phyloP scores from a whole-genome alignment of 257 asterid species.

The Fraxinus anomala region DNA sequence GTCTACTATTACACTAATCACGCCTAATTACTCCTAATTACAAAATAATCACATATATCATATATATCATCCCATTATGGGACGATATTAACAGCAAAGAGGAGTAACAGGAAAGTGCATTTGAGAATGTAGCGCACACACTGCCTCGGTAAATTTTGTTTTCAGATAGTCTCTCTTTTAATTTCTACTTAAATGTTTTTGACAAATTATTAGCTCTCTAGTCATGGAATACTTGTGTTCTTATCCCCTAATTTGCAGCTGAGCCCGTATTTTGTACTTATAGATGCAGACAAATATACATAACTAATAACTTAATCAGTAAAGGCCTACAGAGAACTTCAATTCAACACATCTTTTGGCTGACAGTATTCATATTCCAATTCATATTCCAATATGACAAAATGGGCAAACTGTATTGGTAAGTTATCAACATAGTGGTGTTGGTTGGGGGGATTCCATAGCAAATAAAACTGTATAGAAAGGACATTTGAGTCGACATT shows the following conservation, averaged over 20 bases:
- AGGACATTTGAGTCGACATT: not conserved
- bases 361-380: not conserved
- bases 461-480: slow-evolving; percentile 1
- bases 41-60: too few relatives aligned
- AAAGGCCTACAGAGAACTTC: not conserved
- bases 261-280: too few relatives aligned
- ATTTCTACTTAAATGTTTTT: too few relatives aligned
- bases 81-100: not conserved
- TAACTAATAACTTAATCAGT: too few relatives aligned
- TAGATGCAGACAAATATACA: too few relatives aligned
- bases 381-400: not conserved
- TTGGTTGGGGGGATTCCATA: not conserved
- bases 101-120: slow-evolving; percentile 25
- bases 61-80: too few relatives aligned
- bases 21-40: too few relatives aligned
- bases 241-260: too few relatives aligned
- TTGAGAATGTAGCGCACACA: slow-evolving; percentile 51
- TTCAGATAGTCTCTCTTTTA: not conserved
- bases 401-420: not conserved
- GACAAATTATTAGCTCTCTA: too few relatives aligned
- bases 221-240: too few relatives aligned
- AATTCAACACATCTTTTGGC: not conserved
- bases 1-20: too few relatives aligned
- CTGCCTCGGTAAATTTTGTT: slow-evolving; percentile 28
- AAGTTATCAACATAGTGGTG: not conserved